phyloP scores from a whole-genome alignment of 345 rosid species.

The Sapria himalayana region DNA sequence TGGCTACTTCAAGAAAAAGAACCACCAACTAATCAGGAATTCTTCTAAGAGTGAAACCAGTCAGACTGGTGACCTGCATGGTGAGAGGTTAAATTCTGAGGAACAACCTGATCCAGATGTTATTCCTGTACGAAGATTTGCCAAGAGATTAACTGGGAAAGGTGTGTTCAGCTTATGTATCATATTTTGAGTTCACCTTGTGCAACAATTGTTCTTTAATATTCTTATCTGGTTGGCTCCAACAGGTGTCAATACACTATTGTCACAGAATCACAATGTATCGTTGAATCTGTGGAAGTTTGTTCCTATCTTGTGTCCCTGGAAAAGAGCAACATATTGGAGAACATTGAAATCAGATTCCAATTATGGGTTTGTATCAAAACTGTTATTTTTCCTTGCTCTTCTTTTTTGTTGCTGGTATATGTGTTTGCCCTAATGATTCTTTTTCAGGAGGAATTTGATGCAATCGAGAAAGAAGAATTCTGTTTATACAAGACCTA shows the following conservation, averaged over 20 bases:
- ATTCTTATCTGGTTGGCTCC: constrained; percentile 56
- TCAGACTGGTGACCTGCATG: constrained; percentile 13
- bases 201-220: background rate
- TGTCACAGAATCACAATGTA: constrained; percentile 14
- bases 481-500: constrained; percentile 65
- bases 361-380: constrained; percentile 24
- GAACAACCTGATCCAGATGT: constrained; percentile 15
- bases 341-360: constrained; percentile 24
- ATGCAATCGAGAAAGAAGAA: constrained; percentile 52
- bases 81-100: constrained; percentile 17
- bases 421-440: constrained; percentile 8
- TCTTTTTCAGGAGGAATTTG: constrained; percentile 38
- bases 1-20: constrained; percentile 62
- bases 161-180: constrained; percentile 15
- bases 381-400: constrained; percentile 28
- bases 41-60: constrained; percentile 21
- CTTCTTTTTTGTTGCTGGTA: constrained; percentile 9
- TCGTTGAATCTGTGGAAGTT: constrained; percentile 24
- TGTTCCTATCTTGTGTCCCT: constrained; percentile 60
- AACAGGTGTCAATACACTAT: constrained; percentile 20
- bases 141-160: constrained; percentile 23
- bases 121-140: constrained; percentile 19
- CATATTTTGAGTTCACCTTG: background rate
- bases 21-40: constrained; percentile 70
- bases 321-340: constrained; percentile 69